Base-by-base conservation (phyloP, 2,329 filamentous ascomycete species). In the Corniculantispora saksenae region DNA sequence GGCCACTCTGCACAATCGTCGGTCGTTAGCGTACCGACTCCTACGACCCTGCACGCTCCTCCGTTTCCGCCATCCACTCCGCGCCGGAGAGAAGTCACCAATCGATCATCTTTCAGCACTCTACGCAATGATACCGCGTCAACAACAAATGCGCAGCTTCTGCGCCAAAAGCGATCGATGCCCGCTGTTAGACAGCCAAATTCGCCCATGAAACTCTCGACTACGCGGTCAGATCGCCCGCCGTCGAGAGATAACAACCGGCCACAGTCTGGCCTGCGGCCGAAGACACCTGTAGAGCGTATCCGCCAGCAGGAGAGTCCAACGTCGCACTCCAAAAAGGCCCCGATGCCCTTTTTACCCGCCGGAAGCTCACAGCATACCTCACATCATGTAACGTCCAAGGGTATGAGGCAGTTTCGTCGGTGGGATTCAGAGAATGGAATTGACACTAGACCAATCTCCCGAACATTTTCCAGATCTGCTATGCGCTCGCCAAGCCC, bases 351-450 rank as follows among this genome's bases (percentile, higher is more conserved):
- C 9, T 97, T 97, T 73, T 78, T 97, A 54, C 91, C 93, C 35
- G 90, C 92, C 50, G 92, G 93, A 38, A 84, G 84, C 35, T 90
- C 91, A 15, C 86, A 86, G 67, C 84, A 86, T 25, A 91, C 93
- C 74, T 92, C 91, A 13, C 91, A 97, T 69, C 91, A 97, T 79
- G 83, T 91, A 68, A 86, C 86, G 57, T 83, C 91, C 50, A 97
- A 93, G 78, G 83, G 80, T 55, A 83, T 88, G 32, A 89, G 92
- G 40, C 82, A 86, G 45, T 89, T 94, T 73, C 88, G 93, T 54
- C 91, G 94, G 53, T 89, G 93, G 72, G 92, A 96, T 71, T 97
- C 93, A 10, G 93, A 97, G 61, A 86, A 87, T 66, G 84, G 82
- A 29, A 80, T 84, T 32, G 87, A 90, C 43, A 75, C 84, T 53